These are phyloP conservation scores for Venturia aucupariae DNA, from an alignment of 2,329 filamentous ascomycete species.

Conservation along the genomic window DNA sequence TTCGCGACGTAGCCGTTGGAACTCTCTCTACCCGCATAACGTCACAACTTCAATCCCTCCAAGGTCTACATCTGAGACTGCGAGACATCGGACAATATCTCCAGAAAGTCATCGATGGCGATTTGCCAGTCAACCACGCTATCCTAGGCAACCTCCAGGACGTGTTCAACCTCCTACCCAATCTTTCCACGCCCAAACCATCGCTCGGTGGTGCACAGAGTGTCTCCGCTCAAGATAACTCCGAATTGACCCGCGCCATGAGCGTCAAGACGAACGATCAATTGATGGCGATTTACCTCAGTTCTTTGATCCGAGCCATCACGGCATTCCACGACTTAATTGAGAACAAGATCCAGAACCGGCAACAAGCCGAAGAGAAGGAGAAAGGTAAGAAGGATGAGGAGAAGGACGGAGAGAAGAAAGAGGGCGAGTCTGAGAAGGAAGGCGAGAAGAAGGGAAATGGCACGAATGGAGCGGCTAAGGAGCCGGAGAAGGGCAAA, in stretches of 20 bases:
- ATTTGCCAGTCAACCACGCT: conserved; percentile 91
- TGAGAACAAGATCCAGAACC: conserved; percentile 99
- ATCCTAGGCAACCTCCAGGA: conserved; percentile 98
- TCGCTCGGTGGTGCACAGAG: conserved; percentile 37
- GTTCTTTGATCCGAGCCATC: conserved; percentile 91
- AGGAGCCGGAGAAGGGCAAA: conserved; percentile 46
- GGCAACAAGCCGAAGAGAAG: conserved; percentile 93
- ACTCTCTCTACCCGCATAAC: conserved; percentile 95
- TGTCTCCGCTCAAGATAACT: conserved; percentile 54
- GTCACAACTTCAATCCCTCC: conserved; percentile 92
- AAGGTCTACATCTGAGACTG: conserved; percentile 87
- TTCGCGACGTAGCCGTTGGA: conserved; percentile 93
- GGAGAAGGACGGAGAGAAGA: conserved; percentile 57
- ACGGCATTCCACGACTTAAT: conserved; percentile 98
- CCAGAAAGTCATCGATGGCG: conserved; percentile 86
- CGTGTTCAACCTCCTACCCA: conserved; percentile 95
- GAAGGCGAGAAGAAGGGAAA: conserved; percentile 35
- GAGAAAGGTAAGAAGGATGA: conserved; percentile 54
- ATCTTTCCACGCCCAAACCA: conserved; percentile 75
- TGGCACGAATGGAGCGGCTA: conserved; percentile 34
- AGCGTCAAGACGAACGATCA: conserved; percentile 99
- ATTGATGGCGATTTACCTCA: conserved; percentile 96
- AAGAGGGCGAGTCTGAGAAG: conserved; percentile 38
- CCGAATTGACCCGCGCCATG: conserved; percentile 91
- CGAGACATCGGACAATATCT: conserved; percentile 94